Evolutionary conservation across 2,329 filamentous ascomycete genomes (phyloP).

Genomic region (Alternaria angustiovoidea): DNA sequence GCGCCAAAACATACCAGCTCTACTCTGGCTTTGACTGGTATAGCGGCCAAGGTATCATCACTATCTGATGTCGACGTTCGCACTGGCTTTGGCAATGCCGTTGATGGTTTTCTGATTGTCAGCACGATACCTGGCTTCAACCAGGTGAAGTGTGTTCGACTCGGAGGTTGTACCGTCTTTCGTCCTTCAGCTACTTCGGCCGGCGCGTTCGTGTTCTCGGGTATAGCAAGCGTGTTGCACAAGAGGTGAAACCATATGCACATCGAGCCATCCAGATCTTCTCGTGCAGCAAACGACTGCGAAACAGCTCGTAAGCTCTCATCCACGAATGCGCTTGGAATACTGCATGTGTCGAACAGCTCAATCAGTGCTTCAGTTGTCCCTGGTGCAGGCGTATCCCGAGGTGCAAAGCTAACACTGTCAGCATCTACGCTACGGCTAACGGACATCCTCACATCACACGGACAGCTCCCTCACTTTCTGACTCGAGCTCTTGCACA

Average conservation of each 20-base stretch:
- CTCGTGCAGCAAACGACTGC: constrained; percentile 38
- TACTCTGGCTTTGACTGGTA: constrained; percentile 7
- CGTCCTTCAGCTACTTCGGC: not conserved
- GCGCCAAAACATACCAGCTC: constrained; percentile 45
- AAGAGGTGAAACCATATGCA: constrained; percentile 44
- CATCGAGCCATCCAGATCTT: constrained; percentile 23
- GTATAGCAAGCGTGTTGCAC: constrained; percentile 32
- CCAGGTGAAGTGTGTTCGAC: constrained; percentile 37
- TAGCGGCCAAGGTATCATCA: constrained; percentile 14
- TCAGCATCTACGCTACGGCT: constrained; percentile 7
- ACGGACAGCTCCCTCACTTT: constrained; percentile 20
- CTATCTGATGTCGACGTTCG: constrained; percentile 25
- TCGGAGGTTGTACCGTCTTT: constrained; percentile 14
- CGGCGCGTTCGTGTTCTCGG: constrained; percentile 17
- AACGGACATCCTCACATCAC: constrained; percentile 25
- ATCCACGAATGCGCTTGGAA: constrained; percentile 37
- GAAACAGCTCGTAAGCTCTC: constrained; percentile 38
- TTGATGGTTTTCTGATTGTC: constrained; percentile 21
- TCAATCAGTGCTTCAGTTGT: constrained; percentile 17
- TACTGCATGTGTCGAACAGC: constrained; percentile 29
- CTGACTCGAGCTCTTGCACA: constrained; percentile 13
- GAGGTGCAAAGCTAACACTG: constrained; percentile 32
- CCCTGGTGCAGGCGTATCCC: constrained; percentile 24
- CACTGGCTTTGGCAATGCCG: constrained; percentile 3
- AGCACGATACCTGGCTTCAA: constrained; percentile 38